These are phyloP conservation scores for Ophiosphaerella herpotricha DNA, from an alignment of 2,329 filamentous ascomycete species.

Conservation along the genomic window DNA sequence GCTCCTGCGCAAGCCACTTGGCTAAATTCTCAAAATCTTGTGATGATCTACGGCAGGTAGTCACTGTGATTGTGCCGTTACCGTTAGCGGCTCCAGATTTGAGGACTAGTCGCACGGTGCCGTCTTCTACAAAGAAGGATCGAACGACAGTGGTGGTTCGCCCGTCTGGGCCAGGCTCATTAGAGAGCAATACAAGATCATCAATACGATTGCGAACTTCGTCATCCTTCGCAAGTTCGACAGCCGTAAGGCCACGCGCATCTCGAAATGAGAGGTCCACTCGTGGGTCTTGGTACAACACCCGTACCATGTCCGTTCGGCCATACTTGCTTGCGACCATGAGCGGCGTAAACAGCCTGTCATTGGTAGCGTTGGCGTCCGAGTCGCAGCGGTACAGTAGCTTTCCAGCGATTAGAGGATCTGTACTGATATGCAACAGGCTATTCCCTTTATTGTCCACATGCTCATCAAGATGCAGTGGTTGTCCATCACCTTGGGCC, in stretches of 20 bases:
- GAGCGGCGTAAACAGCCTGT: slow-evolving; percentile 90
- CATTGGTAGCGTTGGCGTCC: slow-evolving; percentile 95
- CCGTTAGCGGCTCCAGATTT: slow-evolving; percentile 90
- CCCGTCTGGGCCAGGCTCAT: slow-evolving; percentile 68
- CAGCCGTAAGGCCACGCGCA: slow-evolving; percentile 84
- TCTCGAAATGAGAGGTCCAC: slow-evolving; percentile 87
- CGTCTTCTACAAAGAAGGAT: slow-evolving; percentile 97
- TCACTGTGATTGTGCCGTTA: slow-evolving; percentile 85
- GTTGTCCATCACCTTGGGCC: slow-evolving; percentile 75
- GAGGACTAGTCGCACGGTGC: slow-evolving; percentile 86
- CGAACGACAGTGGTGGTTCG: slow-evolving; percentile 91
- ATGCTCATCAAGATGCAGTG: slow-evolving; percentile 90
- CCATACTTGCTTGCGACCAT: slow-evolving; percentile 99
- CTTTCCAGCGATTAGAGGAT: slow-evolving; percentile 73
- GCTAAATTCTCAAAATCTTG: slow-evolving; percentile 90
- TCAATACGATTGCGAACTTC: slow-evolving; percentile 96
- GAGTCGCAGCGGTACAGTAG: slow-evolving; percentile 86
- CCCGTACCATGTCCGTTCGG: slow-evolving; percentile 87
- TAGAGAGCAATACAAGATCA: slow-evolving; percentile 82
- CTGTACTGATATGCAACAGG: slow-evolving; percentile 91
- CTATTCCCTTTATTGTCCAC: slow-evolving; percentile 93
- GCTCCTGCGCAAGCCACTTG: slow-evolving; percentile 81
- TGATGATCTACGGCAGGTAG: slow-evolving; percentile 86
- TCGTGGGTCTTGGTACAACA: slow-evolving; percentile 82
- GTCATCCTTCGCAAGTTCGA: slow-evolving; percentile 96